Evolutionary conservation across 805 yeast genomes (phyloP).

Genomic region (Yamadazyma ubonensis): DNA sequence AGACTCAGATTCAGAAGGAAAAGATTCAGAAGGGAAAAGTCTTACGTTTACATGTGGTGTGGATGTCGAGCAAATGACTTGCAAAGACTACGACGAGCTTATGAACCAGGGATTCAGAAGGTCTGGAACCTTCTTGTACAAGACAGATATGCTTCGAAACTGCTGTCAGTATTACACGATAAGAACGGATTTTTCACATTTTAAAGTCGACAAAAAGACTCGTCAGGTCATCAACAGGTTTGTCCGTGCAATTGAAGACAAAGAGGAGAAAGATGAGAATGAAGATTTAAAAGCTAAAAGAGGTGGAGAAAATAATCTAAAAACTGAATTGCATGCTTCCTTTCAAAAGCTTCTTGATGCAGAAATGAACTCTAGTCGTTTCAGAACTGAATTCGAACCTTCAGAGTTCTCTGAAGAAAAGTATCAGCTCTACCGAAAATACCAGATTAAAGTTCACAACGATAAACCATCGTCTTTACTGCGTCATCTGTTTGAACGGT

Average conservation of each 20-base stretch:
- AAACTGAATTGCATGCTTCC: too few species aligned
- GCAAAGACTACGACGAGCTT: slow-evolving; percentile 57
- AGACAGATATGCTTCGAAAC: slow-evolving; percentile 64
- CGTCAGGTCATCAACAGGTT: slow-evolving; percentile 65
- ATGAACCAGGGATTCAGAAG: slow-evolving; percentile 78
- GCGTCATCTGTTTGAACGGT: slow-evolving; percentile 52
- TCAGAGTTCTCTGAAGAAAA: slow-evolving; percentile 56
- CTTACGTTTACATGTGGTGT: slow-evolving; percentile 41
- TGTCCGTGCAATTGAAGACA: slow-evolving; percentile 34
- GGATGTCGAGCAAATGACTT: slow-evolving; percentile 44
- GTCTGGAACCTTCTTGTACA: slow-evolving; percentile 65
- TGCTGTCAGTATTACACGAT: slow-evolving; percentile 84
- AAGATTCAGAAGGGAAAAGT: too few species aligned
- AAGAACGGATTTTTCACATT: slow-evolving; percentile 50
- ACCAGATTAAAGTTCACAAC: slow-evolving; percentile 69
- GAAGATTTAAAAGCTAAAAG: slow-evolving; percentile 3
- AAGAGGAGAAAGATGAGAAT: slow-evolving; percentile 1
- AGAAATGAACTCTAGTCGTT: slow-evolving; percentile 35
- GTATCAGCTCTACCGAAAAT: slow-evolving; percentile 58
- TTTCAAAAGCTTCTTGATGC: slow-evolving; percentile 36
- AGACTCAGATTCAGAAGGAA: too few species aligned
- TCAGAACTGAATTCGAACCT: slow-evolving; percentile 51
- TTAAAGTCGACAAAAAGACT: slow-evolving; percentile 61
- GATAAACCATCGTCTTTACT: slow-evolving; percentile 52
- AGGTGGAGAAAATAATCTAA: too few species aligned